phyloP scores from a whole-genome alignment of 2,329 filamentous ascomycete genomes.

The Monilinia laxa region DNA sequence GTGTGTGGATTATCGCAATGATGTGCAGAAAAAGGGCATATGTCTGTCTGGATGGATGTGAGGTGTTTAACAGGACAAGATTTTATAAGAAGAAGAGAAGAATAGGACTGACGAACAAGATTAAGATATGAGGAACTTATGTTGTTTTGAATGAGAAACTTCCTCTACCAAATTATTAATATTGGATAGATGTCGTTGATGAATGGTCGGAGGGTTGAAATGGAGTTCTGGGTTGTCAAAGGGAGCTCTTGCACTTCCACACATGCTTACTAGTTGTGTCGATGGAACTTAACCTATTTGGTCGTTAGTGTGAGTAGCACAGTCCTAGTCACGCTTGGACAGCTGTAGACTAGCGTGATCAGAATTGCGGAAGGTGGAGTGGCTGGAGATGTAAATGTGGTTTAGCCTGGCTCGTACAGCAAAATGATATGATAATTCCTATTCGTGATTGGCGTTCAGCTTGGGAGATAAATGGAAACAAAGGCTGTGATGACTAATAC shows the following conservation, averaged over 20 bases:
- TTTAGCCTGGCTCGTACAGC: not conserved
- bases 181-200: slow-evolving; percentile 19
- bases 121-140: slow-evolving; percentile 26
- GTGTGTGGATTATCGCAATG: slow-evolving; percentile 21
- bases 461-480: not conserved
- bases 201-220: not conserved
- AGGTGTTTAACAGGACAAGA: slow-evolving; percentile 27
- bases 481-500: not conserved
- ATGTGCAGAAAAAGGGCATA: slow-evolving; percentile 36
- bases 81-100: slow-evolving; percentile 23
- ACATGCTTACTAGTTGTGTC: not conserved
- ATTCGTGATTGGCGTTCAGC: too few species aligned
- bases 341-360: not conserved
- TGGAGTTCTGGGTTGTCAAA: slow-evolving; percentile 5
- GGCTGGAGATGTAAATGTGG: accelerated
- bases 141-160: not conserved
- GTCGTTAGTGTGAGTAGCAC: not conserved
- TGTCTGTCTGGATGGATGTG: not conserved
- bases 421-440: accelerated
- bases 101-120: slow-evolving; percentile 41
- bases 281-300: not conserved
- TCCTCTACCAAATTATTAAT: slow-evolving; percentile 5
- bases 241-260: slow-evolving; percentile 13
- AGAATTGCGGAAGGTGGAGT: not conserved
- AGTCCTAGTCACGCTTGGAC: not conserved